Percentiles rank a stretch among this genome's conserved stretches.
Evolutionary conservation across 345 rosid species (phyloP).

Genomic region (Salix arbutifolia): DNA sequence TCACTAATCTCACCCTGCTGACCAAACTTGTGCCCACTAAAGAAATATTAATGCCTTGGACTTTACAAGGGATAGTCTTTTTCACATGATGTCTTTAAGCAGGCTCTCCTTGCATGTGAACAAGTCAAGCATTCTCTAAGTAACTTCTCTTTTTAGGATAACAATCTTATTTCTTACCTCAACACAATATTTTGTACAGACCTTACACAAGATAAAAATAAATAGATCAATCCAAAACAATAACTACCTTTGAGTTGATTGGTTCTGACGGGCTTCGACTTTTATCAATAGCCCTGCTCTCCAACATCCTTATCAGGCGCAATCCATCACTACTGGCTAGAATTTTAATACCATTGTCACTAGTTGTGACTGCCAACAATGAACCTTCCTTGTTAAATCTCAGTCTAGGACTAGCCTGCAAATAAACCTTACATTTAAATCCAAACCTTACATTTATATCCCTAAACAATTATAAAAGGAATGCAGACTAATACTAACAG

Average conservation of each 20-base stretch:
- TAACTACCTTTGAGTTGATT: constrained; percentile 39
- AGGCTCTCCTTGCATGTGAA: neutral
- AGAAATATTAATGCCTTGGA: neutral
- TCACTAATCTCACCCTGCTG: no score
- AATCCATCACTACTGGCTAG: constrained; percentile 48
- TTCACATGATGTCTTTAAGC: neutral
- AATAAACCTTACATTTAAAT: constrained; percentile 1
- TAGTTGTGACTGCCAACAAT: constrained; percentile 51
- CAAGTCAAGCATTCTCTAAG: neutral
- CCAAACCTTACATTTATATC: neutral
- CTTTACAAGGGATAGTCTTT: neutral
- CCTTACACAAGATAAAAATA: no score
- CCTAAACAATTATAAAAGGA: neutral
- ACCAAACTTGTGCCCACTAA: no score
- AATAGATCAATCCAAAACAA: neutral
- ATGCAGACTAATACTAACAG: constrained; percentile 33
- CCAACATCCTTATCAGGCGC: constrained; percentile 40
- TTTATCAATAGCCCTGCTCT: constrained; percentile 39
- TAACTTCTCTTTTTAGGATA: neutral
- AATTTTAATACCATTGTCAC: constrained; percentile 54
- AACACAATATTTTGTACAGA: neutral
- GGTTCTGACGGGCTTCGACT: constrained; percentile 40
- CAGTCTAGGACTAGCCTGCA: constrained; percentile 58
- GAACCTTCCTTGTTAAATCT: constrained; percentile 67
- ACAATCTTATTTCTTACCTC: no score